Conservation (phyloP, 1,139 yeast species). For the Geotrichum klebahnii region DNA sequence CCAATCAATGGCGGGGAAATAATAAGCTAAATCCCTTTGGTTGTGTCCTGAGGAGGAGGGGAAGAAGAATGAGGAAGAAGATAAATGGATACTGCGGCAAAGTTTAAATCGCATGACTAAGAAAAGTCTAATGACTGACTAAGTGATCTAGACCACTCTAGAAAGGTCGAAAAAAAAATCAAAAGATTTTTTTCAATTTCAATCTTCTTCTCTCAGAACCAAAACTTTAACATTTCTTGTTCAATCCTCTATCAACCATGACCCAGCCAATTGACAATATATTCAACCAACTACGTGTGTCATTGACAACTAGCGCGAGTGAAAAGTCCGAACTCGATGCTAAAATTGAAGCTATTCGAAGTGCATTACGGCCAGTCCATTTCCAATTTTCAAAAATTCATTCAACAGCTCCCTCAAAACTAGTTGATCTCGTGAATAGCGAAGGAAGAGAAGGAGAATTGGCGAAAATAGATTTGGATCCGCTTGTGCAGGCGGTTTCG, state of each 20-base stretch:
- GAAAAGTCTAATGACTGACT: no score
- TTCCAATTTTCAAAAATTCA: constrained; percentile 22
- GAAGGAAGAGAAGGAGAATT: neutral
- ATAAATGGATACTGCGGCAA: no score
- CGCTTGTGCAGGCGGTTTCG: constrained; percentile 9
- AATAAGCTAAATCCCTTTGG: no score
- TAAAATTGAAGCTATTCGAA: constrained; percentile 10
- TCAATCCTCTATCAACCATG: neutral
- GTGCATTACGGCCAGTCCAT: constrained; percentile 9
- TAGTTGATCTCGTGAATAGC: constrained; percentile 6
- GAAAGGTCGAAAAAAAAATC: no score
- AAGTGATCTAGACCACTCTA: no score
- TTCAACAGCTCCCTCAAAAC: constrained; percentile 16
- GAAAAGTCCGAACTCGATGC: neutral
- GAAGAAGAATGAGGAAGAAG: no score
- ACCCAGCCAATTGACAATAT: constrained; percentile 1
- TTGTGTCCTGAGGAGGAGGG: no score
- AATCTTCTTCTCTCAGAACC: neutral
- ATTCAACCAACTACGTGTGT: constrained; percentile 7
- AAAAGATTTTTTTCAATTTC: no score
- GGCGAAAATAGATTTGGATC: constrained; percentile 2
- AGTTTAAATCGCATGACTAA: no score
- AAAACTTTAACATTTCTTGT: neutral
- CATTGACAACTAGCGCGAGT: neutral
- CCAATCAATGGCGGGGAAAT: no score